Percentiles rank a stretch among this genome's conserved stretches.
Evolutionary conservation across 768 basidiomycete species (phyloP).

Genomic region (Kwoniella botswanensis): DNA sequence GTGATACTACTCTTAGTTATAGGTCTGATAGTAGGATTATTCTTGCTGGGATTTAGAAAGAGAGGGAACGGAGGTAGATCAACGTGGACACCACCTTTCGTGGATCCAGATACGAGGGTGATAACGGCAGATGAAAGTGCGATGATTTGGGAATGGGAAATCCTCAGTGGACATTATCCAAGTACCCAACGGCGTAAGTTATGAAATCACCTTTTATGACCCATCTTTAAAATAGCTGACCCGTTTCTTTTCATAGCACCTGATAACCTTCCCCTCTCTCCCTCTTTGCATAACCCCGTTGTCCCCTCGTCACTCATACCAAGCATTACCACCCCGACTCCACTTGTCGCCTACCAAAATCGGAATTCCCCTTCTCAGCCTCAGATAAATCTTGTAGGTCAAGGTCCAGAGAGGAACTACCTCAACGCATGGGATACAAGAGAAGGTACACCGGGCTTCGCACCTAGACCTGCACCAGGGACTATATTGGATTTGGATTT

Average conservation of each 20-base stretch:
- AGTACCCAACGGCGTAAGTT: conserved; percentile 75
- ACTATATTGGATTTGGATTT: conserved; percentile 87
- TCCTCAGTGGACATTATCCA: conserved; percentile 91
- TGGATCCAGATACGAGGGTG: conserved; percentile 56
- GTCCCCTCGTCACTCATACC: conserved; percentile 51
- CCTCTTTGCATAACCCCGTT: conserved; percentile 53
- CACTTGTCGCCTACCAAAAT: conserved; percentile 47
- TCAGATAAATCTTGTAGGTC: conserved; percentile 68
- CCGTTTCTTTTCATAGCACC: conserved; percentile 36
- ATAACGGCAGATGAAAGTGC: conserved; percentile 69
- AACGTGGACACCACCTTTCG: conserved; percentile 55
- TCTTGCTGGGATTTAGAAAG: conserved; percentile 50
- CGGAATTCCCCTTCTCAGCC: conserved; percentile 53
- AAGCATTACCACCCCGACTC: conserved; percentile 26
- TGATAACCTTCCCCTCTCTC: conserved; percentile 45
- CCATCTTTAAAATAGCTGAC: background rate
- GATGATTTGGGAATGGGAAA: conserved; percentile 94
- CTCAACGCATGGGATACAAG: conserved; percentile 61
- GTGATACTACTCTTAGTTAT: conserved; percentile 31
- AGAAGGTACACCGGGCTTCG: conserved; percentile 67
- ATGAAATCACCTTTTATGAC: background rate
- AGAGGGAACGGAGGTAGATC: conserved; percentile 29
- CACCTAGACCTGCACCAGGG: conserved; percentile 82
- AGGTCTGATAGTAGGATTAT: conserved; percentile 30
- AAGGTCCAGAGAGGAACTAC: conserved; percentile 79